Percentiles rank a stretch among this genome's conserved stretches.
Evolutionary conservation across 805 yeast genomes (phyloP).

Genomic region (Hanseniaspora osmophila): DNA sequence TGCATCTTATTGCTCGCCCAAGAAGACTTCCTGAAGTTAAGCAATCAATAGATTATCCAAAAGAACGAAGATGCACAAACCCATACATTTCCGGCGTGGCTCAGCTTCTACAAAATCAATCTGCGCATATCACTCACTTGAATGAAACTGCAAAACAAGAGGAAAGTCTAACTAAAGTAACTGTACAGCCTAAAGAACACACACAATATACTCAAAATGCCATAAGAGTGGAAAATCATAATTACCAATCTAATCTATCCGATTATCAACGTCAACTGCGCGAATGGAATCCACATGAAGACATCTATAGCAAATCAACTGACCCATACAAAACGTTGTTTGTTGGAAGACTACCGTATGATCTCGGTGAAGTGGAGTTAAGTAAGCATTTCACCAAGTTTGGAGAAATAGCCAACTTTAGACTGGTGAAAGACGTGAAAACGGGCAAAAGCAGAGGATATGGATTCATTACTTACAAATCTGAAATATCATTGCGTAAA

Average conservation of each 20-base stretch:
- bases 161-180: too few relatives aligned
- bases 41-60: slow-evolving; percentile 35
- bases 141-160: too few relatives aligned
- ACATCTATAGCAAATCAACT: slow-evolving; percentile 39
- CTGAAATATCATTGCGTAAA: slow-evolving; percentile 41
- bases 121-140: too few relatives aligned
- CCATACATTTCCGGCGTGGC: slow-evolving; percentile 34
- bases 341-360: slow-evolving; percentile 56
- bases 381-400: slow-evolving; percentile 44
- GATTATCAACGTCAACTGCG: slow-evolving; percentile 19
- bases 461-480: slow-evolving; percentile 63
- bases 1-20: slow-evolving; percentile 18
- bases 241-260: slow-evolving; percentile 5
- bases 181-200: slow-evolving; percentile 10
- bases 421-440: slow-evolving; percentile 42
- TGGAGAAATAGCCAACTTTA: slow-evolving; percentile 55
- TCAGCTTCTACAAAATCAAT: slow-evolving; percentile 11
- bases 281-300: slow-evolving; percentile 42
- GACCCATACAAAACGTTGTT: slow-evolving; percentile 75
- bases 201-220: slow-evolving; percentile 16
- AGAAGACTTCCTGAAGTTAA: slow-evolving; percentile 40
- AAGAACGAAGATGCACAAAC: slow-evolving; percentile 32
- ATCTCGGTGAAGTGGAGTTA: slow-evolving; percentile 52
- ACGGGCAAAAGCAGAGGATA: slow-evolving; percentile 59
- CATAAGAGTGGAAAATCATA: too few relatives aligned